These are phyloP conservation scores for Adansonia grandidieri DNA, from an alignment of 441 rosid genomes.

Conservation along the genomic window DNA sequence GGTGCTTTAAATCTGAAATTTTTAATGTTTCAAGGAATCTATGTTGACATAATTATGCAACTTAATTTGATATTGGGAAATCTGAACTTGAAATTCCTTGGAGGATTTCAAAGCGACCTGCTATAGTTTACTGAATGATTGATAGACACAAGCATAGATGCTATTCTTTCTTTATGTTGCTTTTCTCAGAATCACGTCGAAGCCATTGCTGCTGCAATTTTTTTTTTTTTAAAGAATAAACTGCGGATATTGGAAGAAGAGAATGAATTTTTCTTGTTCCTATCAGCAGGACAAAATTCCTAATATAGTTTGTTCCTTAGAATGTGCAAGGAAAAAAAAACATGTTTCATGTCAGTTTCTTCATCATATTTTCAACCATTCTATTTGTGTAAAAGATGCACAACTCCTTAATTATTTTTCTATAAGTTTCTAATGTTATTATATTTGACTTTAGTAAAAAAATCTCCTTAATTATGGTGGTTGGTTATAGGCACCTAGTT, in stretches of 20 bases:
- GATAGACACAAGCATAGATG: neutral
- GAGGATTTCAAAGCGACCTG: neutral
- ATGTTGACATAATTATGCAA: neutral
- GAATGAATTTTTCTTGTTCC: neutral
- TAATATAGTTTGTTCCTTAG: neutral
- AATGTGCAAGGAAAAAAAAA: neutral
- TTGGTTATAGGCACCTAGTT: neutral
- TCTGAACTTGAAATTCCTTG: constrained; percentile 14
- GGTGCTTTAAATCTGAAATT: neutral
- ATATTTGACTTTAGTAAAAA: neutral
- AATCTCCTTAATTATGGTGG: neutral
- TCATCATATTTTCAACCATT: neutral
- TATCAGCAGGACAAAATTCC: neutral
- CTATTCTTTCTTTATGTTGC: neutral
- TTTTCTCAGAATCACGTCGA: constrained; percentile 10
- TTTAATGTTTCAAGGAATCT: neutral
- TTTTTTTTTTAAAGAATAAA: neutral
- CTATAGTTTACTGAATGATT: neutral
- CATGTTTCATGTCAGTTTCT: neutral
- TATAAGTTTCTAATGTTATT: neutral
- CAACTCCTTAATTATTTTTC: neutral
- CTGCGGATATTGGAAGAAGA: neutral
- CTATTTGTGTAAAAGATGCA: neutral
- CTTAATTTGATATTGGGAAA: constrained; percentile 8
- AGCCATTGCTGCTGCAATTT: neutral